Base-by-base conservation (phyloP, 768 basidiomycete species). In the Rhizopogon roseolus region DNA sequence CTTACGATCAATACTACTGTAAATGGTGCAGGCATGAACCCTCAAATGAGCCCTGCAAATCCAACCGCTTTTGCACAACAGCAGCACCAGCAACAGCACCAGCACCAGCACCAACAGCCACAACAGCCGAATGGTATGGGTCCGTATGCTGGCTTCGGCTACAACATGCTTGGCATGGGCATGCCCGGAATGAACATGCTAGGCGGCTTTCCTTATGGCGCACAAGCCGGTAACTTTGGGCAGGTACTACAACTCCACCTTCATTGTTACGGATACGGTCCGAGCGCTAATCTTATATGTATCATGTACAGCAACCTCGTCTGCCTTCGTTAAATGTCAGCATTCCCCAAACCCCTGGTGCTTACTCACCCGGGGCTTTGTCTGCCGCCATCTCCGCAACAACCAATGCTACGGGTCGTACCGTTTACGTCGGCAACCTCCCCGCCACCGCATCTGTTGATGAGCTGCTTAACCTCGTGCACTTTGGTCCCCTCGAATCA, bases 371-470 rank as follows among this genome's bases (percentile, higher is more conserved):
- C 17, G 86, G 84, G 5, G 90, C 88, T 1, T 76, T 90, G 41
- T 83, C 81, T 4, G 91, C 90, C 17, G 84, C 88, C 0, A 82
- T 87, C 4, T 81, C 81, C 36, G 80, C 77, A 10, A 71, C 77
- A 22, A 82, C 84, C 29, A 80, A 77, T 54, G 68, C 71, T 6
- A 81, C 81, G 1, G 90, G 89, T 8, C 90, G 96, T 52, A 99
- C 96, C 0, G 95, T 98, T 45, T 99, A 98, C 68, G 87, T 99
- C 51, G 96, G 97, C 57, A 96, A 97, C 73, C 80, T 99, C 39
- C 97, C 97, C 17, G 79, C 91, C 5, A 93, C 92, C 25, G 96
- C 96, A 0, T 94, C 93, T 16, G 95, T 99, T 51, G 97, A 99
- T 69, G 96, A 98, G 68, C 85, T 99, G 13, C 86, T 99, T 64